Conservation (phyloP, 1,284 basidiomycete genomes). For the Microbotryum violaceum region DNA sequence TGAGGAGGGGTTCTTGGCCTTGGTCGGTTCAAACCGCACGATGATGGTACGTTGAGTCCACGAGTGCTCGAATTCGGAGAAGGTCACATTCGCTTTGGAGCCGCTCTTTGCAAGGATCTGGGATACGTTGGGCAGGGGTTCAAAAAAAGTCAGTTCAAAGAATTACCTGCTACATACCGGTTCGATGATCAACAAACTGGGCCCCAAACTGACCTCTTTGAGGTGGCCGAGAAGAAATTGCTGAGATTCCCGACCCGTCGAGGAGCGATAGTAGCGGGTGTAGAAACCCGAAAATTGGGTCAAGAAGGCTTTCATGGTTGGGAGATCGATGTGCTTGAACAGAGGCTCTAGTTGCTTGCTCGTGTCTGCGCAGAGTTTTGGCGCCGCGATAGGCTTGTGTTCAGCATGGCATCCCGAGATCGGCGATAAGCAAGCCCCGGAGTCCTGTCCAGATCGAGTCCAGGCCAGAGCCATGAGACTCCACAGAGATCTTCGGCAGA, state of each 20-base stretch:
- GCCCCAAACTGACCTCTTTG: slow-evolving; percentile 41
- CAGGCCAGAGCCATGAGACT: too few species aligned
- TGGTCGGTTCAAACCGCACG: slow-evolving; percentile 46
- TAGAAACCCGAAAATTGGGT: slow-evolving; percentile 37
- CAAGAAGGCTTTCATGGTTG: slow-evolving; percentile 48
- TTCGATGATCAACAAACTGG: neutral
- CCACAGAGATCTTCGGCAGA: too few species aligned
- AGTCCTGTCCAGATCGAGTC: too few species aligned
- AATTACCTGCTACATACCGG: too few species aligned
- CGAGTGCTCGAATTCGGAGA: slow-evolving; percentile 73
- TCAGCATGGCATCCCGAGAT: too few species aligned
- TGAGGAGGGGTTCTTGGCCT: slow-evolving; percentile 1
- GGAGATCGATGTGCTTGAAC: slow-evolving; percentile 53
- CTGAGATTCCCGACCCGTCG: slow-evolving; percentile 68
- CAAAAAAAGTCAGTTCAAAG: too few species aligned
- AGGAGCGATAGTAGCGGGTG: slow-evolving; percentile 46
- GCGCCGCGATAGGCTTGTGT: too few species aligned
- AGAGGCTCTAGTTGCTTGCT: slow-evolving; percentile 26
- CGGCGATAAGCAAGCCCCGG: too few species aligned
- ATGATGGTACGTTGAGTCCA: slow-evolving; percentile 91
- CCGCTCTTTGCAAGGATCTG: neutral
- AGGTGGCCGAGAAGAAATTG: slow-evolving; percentile 71
- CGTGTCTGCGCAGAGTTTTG: neutral
- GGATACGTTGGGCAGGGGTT: neutral
- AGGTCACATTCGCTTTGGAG: slow-evolving; percentile 25